phyloP scores from a whole-genome alignment of 495 filamentous ascomycete genomes.

The Xylaria bambusicola region DNA sequence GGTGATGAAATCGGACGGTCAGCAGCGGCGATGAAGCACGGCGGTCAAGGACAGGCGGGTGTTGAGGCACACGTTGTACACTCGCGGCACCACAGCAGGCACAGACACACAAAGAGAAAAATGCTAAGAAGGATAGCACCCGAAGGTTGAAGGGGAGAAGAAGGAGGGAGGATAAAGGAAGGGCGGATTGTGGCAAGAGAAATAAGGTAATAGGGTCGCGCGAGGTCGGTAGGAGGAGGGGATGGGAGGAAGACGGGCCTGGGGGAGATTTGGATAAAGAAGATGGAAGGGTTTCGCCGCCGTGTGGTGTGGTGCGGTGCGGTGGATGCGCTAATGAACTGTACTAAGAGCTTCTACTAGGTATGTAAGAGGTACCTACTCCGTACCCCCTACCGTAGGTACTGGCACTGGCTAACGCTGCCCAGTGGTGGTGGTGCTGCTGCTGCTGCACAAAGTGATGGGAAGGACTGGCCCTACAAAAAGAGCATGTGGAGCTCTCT shows the following conservation, averaged over 20 bases:
- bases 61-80: constrained; percentile 32
- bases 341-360: no score
- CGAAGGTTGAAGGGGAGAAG: constrained; percentile 33
- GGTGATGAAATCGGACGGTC: no score
- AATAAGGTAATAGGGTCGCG: constrained; percentile 27
- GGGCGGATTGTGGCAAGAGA: constrained; percentile 21
- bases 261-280: constrained; percentile 22
- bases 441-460: no score
- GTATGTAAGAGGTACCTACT: no score
- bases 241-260: constrained; percentile 31
- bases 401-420: no score
- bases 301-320: not conserved
- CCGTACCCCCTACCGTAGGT: no score
- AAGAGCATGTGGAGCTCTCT: no score
- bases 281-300: constrained; percentile 11
- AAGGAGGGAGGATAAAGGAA: constrained; percentile 34
- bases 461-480: no score
- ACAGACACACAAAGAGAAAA: constrained; percentile 35
- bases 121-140: constrained; percentile 44
- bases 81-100: not conserved
- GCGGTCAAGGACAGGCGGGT: no score
- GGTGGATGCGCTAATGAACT: no score
- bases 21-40: constrained; percentile 34
- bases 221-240: constrained; percentile 37
- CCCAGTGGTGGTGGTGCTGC: no score